Evolutionary conservation across 2,329 filamentous ascomycete genomes (phyloP), one percentile per base, ranked within the genome.

Genomic region (Fusarium sp.): DNA sequence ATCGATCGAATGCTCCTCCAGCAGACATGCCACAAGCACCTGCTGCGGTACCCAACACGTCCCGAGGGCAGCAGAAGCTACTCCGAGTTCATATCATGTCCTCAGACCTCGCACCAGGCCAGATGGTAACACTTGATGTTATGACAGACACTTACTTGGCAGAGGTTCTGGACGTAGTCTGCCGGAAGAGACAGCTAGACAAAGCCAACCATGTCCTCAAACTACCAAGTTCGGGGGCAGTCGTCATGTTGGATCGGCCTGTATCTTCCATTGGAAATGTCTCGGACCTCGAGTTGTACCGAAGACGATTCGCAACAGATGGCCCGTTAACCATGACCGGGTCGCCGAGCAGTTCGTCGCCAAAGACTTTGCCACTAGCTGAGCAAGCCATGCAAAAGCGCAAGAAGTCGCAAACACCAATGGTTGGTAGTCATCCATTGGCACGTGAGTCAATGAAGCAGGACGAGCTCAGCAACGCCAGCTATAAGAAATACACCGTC

Each of bases 61-160:
- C 77, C 18, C 87, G 88, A 13, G 91, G 91, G 30, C 88, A 90
- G 59, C 87, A 92, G 73, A 92, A 91, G 78, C 87, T 92, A 5
- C 79, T 95, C 47, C 88, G 88, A 16, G 87, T 95, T 50, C 90
- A 93, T 77, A 92, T 93, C 71, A 84, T 89, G 79, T 89, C 88
- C 7, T 86, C 89, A 0, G 91, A 94, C 75, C 84, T 89, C 8
- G 86, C 91, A 11, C 88, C 92, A 48, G 90, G 91, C n/a, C 90
- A 91, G 74, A 89, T 90, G 82, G 87, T 93, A 25, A 90, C 89
- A 3, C 82, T 94, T 20, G 89, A 92, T 66, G 92, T 93, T 47
- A 94, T 91, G 1, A 93, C 92, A 0, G 92, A 95, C 72, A 95
- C 90, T 30, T 96, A 94, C 77, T 88, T 96, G 46, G 92, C 91